Conservation (phyloP, 306 rosid genomes). For the Dalbergia cochinchinensis region DNA sequence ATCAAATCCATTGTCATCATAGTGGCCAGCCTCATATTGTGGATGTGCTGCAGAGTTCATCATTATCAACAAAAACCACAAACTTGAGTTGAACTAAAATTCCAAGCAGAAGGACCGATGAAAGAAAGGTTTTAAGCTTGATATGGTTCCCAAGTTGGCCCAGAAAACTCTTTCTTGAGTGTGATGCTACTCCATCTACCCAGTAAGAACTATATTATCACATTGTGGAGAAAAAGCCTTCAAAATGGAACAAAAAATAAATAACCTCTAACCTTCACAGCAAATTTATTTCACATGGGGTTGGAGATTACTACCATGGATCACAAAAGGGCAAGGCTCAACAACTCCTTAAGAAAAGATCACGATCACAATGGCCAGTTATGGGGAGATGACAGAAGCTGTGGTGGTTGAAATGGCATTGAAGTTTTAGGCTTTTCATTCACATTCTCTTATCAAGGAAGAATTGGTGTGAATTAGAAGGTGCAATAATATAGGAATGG, state of each 20-base stretch:
- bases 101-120: slow-evolving; percentile 17
- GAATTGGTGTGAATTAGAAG: slow-evolving; percentile 38
- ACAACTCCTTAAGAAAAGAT: slow-evolving; percentile 46
- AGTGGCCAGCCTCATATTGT: slow-evolving; percentile 49
- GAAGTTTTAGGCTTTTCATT: slow-evolving; percentile 42
- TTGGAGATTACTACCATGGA: slow-evolving; percentile 43
- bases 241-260: background rate
- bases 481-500: slow-evolving; percentile 17
- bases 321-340: slow-evolving; percentile 52
- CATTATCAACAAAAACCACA: slow-evolving; percentile 22
- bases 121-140: background rate
- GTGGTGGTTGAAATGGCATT: slow-evolving; percentile 50
- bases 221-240: slow-evolving; percentile 38
- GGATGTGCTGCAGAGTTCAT: slow-evolving; percentile 63
- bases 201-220: slow-evolving; percentile 11
- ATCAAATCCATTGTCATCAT: slow-evolving; percentile 62
- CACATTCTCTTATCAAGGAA: slow-evolving; percentile 26
- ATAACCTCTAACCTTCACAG: slow-evolving; percentile 39
- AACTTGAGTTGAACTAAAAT: slow-evolving; percentile 15
- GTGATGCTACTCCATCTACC: slow-evolving; percentile 29
- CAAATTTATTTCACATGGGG: slow-evolving; percentile 43
- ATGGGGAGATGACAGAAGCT: slow-evolving; percentile 42
- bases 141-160: slow-evolving; percentile 24
- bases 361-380: slow-evolving; percentile 42
- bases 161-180: slow-evolving; percentile 16